Evolutionary conservation across 1,284 basidiomycete species (phyloP).

Genomic region (Mycena citricolor): DNA sequence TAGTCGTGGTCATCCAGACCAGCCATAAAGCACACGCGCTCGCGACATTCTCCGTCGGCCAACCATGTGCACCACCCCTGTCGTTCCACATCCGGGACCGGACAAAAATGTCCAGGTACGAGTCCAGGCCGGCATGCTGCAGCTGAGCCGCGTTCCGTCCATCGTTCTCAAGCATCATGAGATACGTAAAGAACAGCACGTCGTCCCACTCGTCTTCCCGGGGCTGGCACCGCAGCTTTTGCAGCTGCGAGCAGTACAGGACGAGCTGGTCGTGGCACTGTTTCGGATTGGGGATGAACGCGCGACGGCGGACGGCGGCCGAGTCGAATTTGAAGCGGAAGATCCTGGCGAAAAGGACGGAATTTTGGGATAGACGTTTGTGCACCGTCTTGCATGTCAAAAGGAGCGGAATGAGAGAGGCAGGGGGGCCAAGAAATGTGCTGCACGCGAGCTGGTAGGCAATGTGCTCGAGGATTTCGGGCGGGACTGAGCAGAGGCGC

Average conservation of each 20-base stretch:
- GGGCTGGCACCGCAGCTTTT: slow-evolving; percentile 43
- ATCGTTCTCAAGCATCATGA: slow-evolving; percentile 76
- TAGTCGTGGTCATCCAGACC: slow-evolving; percentile 57
- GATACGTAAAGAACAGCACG: slow-evolving; percentile 57
- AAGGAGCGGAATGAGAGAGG: slow-evolving; percentile 17
- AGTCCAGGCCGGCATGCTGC: slow-evolving; percentile 46
- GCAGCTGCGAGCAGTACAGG: slow-evolving; percentile 42
- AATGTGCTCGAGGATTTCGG: slow-evolving; percentile 19
- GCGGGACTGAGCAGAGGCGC: slow-evolving; percentile 11
- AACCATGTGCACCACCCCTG: slow-evolving; percentile 38
- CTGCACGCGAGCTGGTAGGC: slow-evolving; percentile 18
- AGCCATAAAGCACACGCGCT: slow-evolving; percentile 64
- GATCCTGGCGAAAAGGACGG: slow-evolving; percentile 56
- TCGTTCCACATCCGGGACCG: slow-evolving; percentile 45
- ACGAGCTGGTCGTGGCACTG: slow-evolving; percentile 49
- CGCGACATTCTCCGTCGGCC: slow-evolving; percentile 52
- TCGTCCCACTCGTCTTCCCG: slow-evolving; percentile 32
- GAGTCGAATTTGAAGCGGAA: slow-evolving; percentile 64
- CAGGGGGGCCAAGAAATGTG: slow-evolving; percentile 16
- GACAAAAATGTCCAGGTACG: slow-evolving; percentile 48
- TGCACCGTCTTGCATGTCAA: slow-evolving; percentile 14
- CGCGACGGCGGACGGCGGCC: slow-evolving; percentile 50
- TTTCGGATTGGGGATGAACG: slow-evolving; percentile 38
- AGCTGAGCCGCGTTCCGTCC: slow-evolving; percentile 70
- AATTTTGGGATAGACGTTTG: slow-evolving; percentile 29